These are phyloP conservation scores for Eutrema japonicum DNA, from an alignment of 345 rosid species.

Conservation along the genomic window DNA sequence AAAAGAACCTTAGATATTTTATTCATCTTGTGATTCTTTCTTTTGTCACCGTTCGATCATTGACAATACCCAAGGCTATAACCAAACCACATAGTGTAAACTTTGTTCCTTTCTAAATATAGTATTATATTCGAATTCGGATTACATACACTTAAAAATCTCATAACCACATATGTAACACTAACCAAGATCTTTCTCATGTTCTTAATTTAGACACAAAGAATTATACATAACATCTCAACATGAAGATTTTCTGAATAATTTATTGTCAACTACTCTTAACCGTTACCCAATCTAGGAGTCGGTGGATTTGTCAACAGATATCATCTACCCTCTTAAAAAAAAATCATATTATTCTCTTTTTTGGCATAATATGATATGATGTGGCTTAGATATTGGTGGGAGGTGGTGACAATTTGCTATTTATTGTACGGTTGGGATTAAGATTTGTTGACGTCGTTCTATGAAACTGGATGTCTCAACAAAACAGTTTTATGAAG, in stretches of 20 bases:
- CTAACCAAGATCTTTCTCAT: slow-evolving; percentile 15
- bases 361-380: not conserved
- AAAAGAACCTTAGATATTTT: slow-evolving; percentile 12
- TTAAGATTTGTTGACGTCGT: slow-evolving; percentile 9
- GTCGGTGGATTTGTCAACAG: slow-evolving; percentile 37
- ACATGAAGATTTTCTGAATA: not conserved
- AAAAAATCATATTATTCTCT: not conserved
- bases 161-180: not conserved
- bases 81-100: slow-evolving; percentile 28
- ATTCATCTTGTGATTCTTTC: slow-evolving; percentile 12
- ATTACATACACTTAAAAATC: not conserved
- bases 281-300: slow-evolving; percentile 34
- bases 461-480: slow-evolving; percentile 37
- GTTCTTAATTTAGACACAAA: not conserved
- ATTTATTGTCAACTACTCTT: slow-evolving; percentile 23
- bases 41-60: slow-evolving; percentile 22
- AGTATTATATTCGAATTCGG: slow-evolving; percentile 20
- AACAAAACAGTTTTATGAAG: slow-evolving; percentile 24
- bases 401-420: slow-evolving; percentile 31
- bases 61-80: slow-evolving; percentile 22
- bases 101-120: slow-evolving; percentile 33
- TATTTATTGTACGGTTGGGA: slow-evolving; percentile 1
- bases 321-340: not conserved
- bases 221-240: slow-evolving; percentile 3
- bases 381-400: slow-evolving; percentile 31